Base-by-base conservation (phyloP, 306 rosid species). In the Chamaecrista fasciculata region DNA sequence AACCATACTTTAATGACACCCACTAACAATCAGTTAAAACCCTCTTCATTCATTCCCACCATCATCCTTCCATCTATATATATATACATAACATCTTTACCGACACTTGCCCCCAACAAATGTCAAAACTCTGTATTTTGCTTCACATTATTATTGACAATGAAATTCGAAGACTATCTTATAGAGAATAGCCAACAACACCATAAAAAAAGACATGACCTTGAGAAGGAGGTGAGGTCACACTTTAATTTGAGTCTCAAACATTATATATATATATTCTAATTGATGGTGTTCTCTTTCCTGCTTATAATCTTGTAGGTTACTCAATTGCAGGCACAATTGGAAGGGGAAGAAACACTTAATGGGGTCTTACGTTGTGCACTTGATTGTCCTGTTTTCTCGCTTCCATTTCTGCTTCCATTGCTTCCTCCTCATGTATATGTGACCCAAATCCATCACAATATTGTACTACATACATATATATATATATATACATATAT, bases 161-260 rank as follows among this genome's bases (percentile, higher is more conserved):
- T 94, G 98, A 94, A 94, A 84, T 91, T 94, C 50, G 89, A 90
- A 67, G 89, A 90, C 67, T 76, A 90, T 59, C 96, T 88, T 42
- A 79, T 80, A 86, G 81, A 16, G 15, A 57, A 57, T 29, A n/a
- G 43, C 42, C 20, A 8, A 34, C 24, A 8, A 37, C 63, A 29
- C 42, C 42, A n/a, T 23, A 57, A 1, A 57, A 57, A 1, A 57
- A 29, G 73, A 76, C 83, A 79, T 37, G 77, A 81, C 50, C 96
- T 94, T 57, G 85, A 88, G 83, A 74, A 81, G 14, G 86, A 57
- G 63, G 63, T 57, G 43, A 29, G n/a, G n/a, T n/a, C n/a, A n/a
- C n/a, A n/a, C n/a, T n/a, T n/a, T n/a, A n/a, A n/a, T n/a, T n/a
- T n/a, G n/a, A n/a, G n/a, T n/a, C n/a, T n/a, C n/a, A n/a, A n/a